Evolutionary conservation across 2,329 filamentous ascomycete species (phyloP).

Genomic region (Triangularia setosa): DNA sequence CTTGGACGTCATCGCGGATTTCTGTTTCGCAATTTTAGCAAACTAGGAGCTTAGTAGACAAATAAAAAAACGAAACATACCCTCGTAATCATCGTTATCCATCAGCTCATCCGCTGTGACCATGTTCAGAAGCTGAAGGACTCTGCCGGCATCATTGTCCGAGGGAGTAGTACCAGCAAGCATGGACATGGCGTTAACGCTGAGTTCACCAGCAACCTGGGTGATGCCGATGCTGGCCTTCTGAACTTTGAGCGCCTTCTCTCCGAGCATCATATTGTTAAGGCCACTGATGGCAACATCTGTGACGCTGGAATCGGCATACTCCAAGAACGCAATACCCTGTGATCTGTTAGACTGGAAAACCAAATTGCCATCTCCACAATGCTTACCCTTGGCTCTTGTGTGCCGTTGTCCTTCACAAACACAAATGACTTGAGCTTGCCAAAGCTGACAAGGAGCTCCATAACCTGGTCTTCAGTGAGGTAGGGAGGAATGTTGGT

Average conservation of each 20-base stretch:
- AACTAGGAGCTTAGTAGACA: background rate
- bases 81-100: constrained; percentile 92
- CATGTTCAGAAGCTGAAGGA: constrained; percentile 96
- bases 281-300: constrained; percentile 85
- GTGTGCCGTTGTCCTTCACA: constrained; percentile 79
- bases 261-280: constrained; percentile 89
- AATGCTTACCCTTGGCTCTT: constrained; percentile 73
- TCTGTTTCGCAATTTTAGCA: constrained; percentile 50
- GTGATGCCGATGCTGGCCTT: constrained; percentile 90
- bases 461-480: constrained; percentile 84
- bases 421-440: constrained; percentile 88
- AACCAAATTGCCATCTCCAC: background rate
- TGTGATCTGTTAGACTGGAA: constrained; percentile 40
- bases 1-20: constrained; percentile 90
- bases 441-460: constrained; percentile 86
- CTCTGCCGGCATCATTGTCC: constrained; percentile 74
- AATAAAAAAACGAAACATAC: constrained; percentile 44
- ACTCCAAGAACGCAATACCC: constrained; percentile 97
- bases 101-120: constrained; percentile 93
- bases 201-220: constrained; percentile 92
- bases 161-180: constrained; percentile 83
- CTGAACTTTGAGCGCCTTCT: constrained; percentile 76
- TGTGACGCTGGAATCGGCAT: constrained; percentile 71
- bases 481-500: constrained; percentile 85
- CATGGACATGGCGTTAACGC: constrained; percentile 96